Base-by-base conservation (phyloP, 129 eudicot genomes). In the Flaveria ramosissima region DNA sequence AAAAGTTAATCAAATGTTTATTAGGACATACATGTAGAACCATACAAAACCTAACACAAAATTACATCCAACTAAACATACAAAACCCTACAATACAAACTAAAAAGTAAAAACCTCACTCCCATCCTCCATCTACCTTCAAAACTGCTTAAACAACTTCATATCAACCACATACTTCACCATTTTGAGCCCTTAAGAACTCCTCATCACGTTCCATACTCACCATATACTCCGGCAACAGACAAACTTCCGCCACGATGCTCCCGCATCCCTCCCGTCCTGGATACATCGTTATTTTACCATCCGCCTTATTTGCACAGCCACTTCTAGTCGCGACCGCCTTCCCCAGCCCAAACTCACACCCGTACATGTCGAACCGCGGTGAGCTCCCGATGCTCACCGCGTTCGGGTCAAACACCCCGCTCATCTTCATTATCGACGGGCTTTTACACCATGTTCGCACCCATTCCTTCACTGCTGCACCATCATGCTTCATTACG, bases 281-380 rank as follows among this genome's bases (percentile, higher is more conserved):
- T 0, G 83, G 87, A 73, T 55, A 85, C 72, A 83, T 20, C 1
- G 74, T 61, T 0, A 82, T 83, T 56, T 76, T 79, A 67, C 91
- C 91, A 26, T 82, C 81, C 36, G 51, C 77, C 82, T 84, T 84
- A 32, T 84, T 68, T 4, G 83, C 86, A 4, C 76, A 65, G 2
- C 92, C 89, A 50, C 89, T 87, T 8, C 83, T 72, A 51, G 79
- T 15, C 5, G 87, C 92, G 30, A 85, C 65, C 2, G 85, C 87
- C 78, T 85, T 88, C 23, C 92, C 92, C 60, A 88, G 16, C 30
- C 92, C 89, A 21, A 88, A 88, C 66, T 88, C 92, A 30, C 73
- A 79, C 6, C 87, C 87, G 56, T 85, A 88, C 81, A 85, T 67
- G 15, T 85, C 84, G 71, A 88, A 88, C 68, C 92, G 71, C n/a